A percentile compares a stretch with the other conserved stretches of the same genome.
phyloP scores from a whole-genome alignment of 768 basidiomycete genomes.

The Boletus rubropictus region DNA sequence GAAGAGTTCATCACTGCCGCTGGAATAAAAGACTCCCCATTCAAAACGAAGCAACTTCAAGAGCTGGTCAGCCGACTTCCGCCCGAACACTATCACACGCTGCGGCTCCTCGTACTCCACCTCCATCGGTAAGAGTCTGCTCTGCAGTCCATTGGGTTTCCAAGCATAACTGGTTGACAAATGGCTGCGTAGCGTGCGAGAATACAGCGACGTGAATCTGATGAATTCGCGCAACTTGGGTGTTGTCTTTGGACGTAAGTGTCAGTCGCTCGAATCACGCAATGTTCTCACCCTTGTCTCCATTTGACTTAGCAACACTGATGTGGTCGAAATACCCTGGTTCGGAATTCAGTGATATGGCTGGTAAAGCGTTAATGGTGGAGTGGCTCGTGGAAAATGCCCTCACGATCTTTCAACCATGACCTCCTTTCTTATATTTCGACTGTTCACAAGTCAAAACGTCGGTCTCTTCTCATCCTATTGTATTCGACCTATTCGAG shows the following conservation, averaged over 20 bases:
- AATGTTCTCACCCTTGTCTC: background rate
- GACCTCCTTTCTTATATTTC: background rate
- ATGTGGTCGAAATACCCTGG: slow-evolving; percentile 84
- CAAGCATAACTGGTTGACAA: background rate
- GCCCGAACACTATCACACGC: slow-evolving; percentile 79
- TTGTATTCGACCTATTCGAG: slow-evolving; percentile 23
- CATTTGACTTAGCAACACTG: slow-evolving; percentile 64
- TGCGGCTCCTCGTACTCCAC: slow-evolving; percentile 80
- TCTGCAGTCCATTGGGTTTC: background rate
- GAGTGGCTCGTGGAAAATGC: slow-evolving; percentile 96
- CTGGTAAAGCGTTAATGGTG: slow-evolving; percentile 86
- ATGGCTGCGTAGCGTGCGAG: slow-evolving; percentile 43
- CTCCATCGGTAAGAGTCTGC: slow-evolving; percentile 58
- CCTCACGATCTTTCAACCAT: slow-evolving; percentile 40
- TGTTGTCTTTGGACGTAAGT: slow-evolving; percentile 95
- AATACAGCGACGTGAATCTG: slow-evolving; percentile 66
- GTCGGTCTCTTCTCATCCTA: slow-evolving; percentile 14
- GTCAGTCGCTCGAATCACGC: background rate
- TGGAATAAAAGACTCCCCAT: slow-evolving; percentile 54
- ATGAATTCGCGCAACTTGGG: slow-evolving; percentile 96
- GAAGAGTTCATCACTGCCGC: slow-evolving; percentile 82
- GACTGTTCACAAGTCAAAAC: background rate
- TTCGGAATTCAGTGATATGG: slow-evolving; percentile 96
- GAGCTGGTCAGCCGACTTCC: slow-evolving; percentile 77
- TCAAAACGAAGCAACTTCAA: slow-evolving; percentile 56